Conservation (phyloP, 768 basidiomycete genomes). For the Grammothele lineata region DNA sequence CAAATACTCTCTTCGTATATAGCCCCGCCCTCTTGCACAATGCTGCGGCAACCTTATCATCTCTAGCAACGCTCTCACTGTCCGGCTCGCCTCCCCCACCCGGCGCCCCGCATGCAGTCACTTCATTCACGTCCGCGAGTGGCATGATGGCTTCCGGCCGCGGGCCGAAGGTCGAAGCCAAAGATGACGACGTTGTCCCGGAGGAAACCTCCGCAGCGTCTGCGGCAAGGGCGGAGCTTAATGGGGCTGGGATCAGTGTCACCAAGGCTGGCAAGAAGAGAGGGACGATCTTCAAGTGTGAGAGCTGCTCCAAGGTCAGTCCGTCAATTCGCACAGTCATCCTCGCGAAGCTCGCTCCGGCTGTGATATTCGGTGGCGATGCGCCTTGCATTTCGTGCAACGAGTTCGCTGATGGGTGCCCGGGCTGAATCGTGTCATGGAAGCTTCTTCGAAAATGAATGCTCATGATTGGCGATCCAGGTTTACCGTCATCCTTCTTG, state of each 20-base stretch:
- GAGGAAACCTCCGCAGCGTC: slow-evolving; percentile 9
- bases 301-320: slow-evolving; percentile 84
- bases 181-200: slow-evolving; percentile 12
- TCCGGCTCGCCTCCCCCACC: slow-evolving; percentile 35
- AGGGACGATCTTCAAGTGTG: slow-evolving; percentile 85
- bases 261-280: slow-evolving; percentile 59
- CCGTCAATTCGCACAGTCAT: too few species aligned
- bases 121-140: slow-evolving; percentile 18
- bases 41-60: slow-evolving; percentile 32
- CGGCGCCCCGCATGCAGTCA: slow-evolving; percentile 19
- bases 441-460: too few species aligned
- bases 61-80: slow-evolving; percentile 39
- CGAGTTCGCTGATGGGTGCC: too few species aligned
- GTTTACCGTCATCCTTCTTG: slow-evolving; percentile 92
- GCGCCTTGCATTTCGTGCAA: too few species aligned
- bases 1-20: slow-evolving; percentile 9
- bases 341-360: too few species aligned
- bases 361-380: too few species aligned
- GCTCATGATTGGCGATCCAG: too few species aligned
- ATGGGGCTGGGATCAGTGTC: slow-evolving; percentile 25
- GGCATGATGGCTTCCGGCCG: slow-evolving; percentile 14
- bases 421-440: too few species aligned
- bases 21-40: slow-evolving; percentile 35
- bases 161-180: slow-evolving; percentile 18
- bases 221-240: slow-evolving; percentile 19